Conservation (phyloP, 257 asterid species). For the Jasminum sambac region DNA sequence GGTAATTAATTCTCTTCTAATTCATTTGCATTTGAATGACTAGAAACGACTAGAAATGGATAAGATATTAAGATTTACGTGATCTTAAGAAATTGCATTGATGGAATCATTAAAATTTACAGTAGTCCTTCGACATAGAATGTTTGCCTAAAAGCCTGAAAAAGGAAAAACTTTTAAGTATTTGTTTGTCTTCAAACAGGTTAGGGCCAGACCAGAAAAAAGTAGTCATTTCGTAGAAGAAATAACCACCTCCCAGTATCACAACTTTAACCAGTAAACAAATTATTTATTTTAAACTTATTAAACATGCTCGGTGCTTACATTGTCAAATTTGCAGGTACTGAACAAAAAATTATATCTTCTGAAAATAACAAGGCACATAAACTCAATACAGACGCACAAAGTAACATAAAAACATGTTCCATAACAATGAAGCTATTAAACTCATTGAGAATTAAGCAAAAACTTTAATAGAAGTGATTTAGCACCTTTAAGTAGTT, state of each 20-base stretch:
- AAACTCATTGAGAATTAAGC: conserved; percentile 1
- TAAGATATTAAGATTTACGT: neutral
- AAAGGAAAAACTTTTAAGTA: neutral
- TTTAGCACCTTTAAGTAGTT: conserved; percentile 53
- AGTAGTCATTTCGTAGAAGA: neutral
- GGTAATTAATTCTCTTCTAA: neutral
- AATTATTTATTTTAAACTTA: too few species aligned
- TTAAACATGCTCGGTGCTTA: too few species aligned
- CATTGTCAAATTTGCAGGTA: too few species aligned
- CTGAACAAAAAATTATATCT: too few species aligned
- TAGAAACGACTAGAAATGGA: neutral
- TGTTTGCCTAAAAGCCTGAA: neutral
- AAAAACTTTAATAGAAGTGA: conserved; percentile 6
- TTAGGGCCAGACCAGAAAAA: too few species aligned
- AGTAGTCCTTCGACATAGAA: neutral
- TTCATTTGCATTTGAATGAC: too few species aligned
- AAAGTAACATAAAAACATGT: neutral
- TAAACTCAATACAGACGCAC: neutral
- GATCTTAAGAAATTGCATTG: neutral
- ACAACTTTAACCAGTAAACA: neutral
- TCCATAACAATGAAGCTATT: neutral
- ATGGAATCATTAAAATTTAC: neutral
- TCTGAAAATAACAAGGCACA: neutral
- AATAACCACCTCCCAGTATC: neutral
- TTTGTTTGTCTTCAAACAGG: neutral